Base-by-base conservation (phyloP, 768 basidiomycete genomes). In the Russula foetens region DNA sequence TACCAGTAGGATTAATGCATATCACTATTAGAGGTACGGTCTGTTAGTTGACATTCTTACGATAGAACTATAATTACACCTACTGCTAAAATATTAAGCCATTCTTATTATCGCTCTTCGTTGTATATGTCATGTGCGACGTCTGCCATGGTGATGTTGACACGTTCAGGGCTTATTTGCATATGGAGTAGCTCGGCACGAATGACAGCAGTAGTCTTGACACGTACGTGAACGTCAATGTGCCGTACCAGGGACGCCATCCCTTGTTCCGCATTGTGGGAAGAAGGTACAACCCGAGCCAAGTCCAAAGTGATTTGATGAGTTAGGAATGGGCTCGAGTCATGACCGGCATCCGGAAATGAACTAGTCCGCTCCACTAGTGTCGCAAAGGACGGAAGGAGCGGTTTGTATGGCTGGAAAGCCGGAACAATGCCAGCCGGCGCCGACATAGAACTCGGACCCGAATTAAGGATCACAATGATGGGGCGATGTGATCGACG, bases 401-500 rank as follows among this genome's bases (percentile, higher is more conserved):
- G 82, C 63, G 83, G 85, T 53, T 70, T 77, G 70, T 79, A 83
- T 53, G 74, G 68, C 31, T 71, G 71, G 33, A 69, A 67, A 31
- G 35, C 51, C 24, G 56, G 52, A 60, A 59, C 66, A 44, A 53
- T 60, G 31, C 38, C 58, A 55, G 45, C 56, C n/a, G n/a, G n/a
- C 59, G 26, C 46, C 54, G 54, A 67, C 58, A 68, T 44, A 29
- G 70, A 70, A 47, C 71, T 69, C 38, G 86, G 73, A 35, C 75
- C 84, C 86, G 85, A 86, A 67, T 84, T 86, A 7, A 85, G 83
- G 44, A 89, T 63, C 53, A 84, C 66, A 26, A 76, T 76, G 46
- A 85, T 68, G 3, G 84, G 76, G 2, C 74, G 70, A 66, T 85
- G 79, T 4, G 77, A 77, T 21, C 69, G 63, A 47, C 78, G 81